These are phyloP conservation scores for Vitis riparia DNA, from an alignment of 164 flowering plant genomes.

Conservation along the genomic window DNA sequence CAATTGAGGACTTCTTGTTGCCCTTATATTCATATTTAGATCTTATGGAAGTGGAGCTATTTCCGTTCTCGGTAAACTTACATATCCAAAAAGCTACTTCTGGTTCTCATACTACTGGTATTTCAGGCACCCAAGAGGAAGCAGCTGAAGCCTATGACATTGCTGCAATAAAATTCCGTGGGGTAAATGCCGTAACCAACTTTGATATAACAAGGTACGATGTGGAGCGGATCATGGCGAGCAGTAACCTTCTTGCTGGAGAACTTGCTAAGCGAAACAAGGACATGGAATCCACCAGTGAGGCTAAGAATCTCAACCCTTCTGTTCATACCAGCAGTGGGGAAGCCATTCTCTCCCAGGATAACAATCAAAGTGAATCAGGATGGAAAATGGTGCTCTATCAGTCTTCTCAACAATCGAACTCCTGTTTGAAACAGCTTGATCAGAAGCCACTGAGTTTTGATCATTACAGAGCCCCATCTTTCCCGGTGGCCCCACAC, in stretches of 20 bases:
- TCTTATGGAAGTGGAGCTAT: not conserved
- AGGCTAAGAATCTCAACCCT: slow-evolving; percentile 10
- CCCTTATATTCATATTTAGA: too few species aligned
- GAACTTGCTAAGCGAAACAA: slow-evolving; percentile 48
- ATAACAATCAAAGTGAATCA: slow-evolving; percentile 14
- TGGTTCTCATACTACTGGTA: not conserved
- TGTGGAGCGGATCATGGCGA: slow-evolving; percentile 62
- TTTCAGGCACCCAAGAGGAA: slow-evolving; percentile 67
- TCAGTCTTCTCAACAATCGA: slow-evolving; percentile 26
- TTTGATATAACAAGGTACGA: slow-evolving; percentile 60
- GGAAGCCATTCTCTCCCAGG: slow-evolving; percentile 9
- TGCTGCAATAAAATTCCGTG: slow-evolving; percentile 67
- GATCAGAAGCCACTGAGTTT: slow-evolving; percentile 8
- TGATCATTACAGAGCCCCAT: slow-evolving; percentile 13
- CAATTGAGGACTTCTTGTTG: too few species aligned
- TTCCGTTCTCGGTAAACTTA: too few species aligned
- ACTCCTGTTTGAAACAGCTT: slow-evolving; percentile 2
- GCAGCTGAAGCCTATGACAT: slow-evolving; percentile 76
- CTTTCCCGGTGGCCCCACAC: slow-evolving; percentile 17
- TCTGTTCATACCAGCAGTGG: not conserved
- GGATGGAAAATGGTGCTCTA: slow-evolving; percentile 38
- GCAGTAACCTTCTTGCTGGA: slow-evolving; percentile 54
- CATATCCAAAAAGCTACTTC: not conserved
- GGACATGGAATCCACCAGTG: slow-evolving; percentile 13
- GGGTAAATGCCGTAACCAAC: slow-evolving; percentile 63